A percentile compares a stretch with the other conserved stretches of the same genome.
Conservation (phyloP, 257 asterid genomes). For the Capsicum pubescens region DNA sequence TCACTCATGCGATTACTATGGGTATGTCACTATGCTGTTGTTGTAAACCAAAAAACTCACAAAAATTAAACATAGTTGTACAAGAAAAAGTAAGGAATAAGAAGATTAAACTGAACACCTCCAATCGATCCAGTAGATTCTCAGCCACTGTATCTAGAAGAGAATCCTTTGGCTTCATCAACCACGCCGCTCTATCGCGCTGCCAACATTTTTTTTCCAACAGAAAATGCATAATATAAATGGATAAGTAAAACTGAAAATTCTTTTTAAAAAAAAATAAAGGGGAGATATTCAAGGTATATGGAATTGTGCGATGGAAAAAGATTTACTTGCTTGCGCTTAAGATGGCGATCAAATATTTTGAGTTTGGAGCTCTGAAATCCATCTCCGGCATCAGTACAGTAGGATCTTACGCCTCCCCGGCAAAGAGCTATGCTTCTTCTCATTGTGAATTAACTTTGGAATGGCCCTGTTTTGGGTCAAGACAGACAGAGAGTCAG, state of each 20-base stretch:
- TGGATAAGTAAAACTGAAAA: neutral
- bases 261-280: neutral
- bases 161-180: constrained; percentile 72
- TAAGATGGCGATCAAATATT: constrained; percentile 89
- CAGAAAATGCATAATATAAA: neutral
- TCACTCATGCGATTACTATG: neutral
- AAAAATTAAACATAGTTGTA: neutral
- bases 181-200: constrained; percentile 99
- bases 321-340: constrained; percentile 72
- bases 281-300: neutral
- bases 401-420: constrained; percentile 52
- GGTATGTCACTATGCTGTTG: neutral
- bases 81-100: neutral
- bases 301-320: neutral
- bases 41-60: neutral
- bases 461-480: neutral
- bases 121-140: constrained; percentile 86
- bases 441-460: neutral
- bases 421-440: constrained; percentile 38
- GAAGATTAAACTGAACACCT: constrained; percentile 49
- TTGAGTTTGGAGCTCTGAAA: constrained; percentile 62
- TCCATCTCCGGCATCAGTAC: constrained; percentile 45
- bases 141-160: constrained; percentile 86
- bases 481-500: neutral
- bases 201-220: constrained; percentile 31